These are phyloP conservation scores for Phytophthora quininea DNA, from an alignment of 352 stramenopile genomes.

Conservation along the genomic window DNA sequence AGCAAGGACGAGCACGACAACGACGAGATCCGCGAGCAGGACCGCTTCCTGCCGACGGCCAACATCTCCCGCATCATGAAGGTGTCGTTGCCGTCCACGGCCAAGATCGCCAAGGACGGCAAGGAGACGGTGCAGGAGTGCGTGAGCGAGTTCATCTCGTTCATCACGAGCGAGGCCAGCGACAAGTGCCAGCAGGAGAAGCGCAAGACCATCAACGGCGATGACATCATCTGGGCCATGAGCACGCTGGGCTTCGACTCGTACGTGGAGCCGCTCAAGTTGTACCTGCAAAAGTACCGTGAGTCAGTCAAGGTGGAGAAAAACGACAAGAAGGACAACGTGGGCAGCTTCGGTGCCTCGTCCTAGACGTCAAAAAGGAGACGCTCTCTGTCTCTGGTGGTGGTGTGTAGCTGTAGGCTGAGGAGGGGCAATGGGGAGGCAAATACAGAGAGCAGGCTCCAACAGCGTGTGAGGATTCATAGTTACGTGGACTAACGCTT, in stretches of 20 bases:
- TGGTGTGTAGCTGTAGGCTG: slow-evolving; percentile 3
- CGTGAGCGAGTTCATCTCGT: slow-evolving; percentile 99
- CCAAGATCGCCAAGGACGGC: slow-evolving; percentile 99
- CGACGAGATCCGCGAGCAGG: slow-evolving; percentile 94
- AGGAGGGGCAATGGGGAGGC: slow-evolving; percentile 3
- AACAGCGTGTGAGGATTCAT: too few relatives aligned
- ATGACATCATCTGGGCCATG: slow-evolving; percentile 99
- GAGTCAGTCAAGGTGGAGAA: slow-evolving; percentile 93
- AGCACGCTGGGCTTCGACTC: slow-evolving; percentile 99
- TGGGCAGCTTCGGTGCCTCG: slow-evolving; percentile 84
- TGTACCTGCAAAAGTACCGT: slow-evolving; percentile 99
- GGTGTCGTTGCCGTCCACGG: slow-evolving; percentile 96
- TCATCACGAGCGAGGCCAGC: slow-evolving; percentile 98
- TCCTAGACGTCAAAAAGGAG: slow-evolving; percentile 47
- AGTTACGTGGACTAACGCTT: background rate
- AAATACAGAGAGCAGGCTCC: slow-evolving; percentile 14
- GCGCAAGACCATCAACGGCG: slow-evolving; percentile 99
- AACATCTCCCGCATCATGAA: slow-evolving; percentile 99
- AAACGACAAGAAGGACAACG: slow-evolving; percentile 92
- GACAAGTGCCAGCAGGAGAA: slow-evolving; percentile 99
- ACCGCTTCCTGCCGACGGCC: slow-evolving; percentile 98
- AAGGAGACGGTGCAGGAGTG: slow-evolving; percentile 99
- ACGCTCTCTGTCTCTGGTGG: background rate
- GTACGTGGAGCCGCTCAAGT: slow-evolving; percentile 99
- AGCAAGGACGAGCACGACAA: slow-evolving; percentile 89